Percentiles rank a stretch among this genome's conserved stretches.
phyloP scores from a whole-genome alignment of 1,139 yeast genomes.

The Lodderomyces theae region DNA sequence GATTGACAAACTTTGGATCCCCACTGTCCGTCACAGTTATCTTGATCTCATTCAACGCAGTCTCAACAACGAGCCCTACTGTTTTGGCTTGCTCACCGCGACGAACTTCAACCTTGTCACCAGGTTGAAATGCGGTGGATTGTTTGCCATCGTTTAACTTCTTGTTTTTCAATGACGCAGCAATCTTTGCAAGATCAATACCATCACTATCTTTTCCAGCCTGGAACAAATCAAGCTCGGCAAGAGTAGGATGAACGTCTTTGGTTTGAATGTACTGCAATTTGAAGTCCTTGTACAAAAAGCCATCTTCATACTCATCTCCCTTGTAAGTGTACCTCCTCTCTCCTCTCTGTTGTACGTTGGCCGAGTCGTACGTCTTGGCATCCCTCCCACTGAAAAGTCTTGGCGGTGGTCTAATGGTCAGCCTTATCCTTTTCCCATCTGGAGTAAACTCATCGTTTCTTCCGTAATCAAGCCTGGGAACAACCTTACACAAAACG shows the following conservation, averaged over 20 bases:
- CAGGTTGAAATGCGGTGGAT: slow-evolving; percentile 71
- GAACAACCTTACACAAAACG: slow-evolving; percentile 87
- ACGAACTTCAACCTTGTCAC: slow-evolving; percentile 88
- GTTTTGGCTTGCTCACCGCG: slow-evolving; percentile 94
- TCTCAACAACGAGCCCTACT: slow-evolving; percentile 71
- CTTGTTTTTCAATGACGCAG: slow-evolving; percentile 74
- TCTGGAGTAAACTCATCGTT: slow-evolving; percentile 56
- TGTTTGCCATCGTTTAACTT: slow-evolving; percentile 28
- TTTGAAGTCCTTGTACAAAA: slow-evolving; percentile 79
- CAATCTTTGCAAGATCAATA: slow-evolving; percentile 79
- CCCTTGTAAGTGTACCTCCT: slow-evolving; percentile 73
- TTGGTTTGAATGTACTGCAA: slow-evolving; percentile 79
- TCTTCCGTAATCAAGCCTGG: slow-evolving; percentile 88
- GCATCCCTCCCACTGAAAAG: slow-evolving; percentile 75
- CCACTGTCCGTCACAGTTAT: slow-evolving; percentile 55
- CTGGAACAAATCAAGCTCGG: slow-evolving; percentile 83
- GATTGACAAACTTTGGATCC: slow-evolving; percentile 47
- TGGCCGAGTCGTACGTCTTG: slow-evolving; percentile 50
- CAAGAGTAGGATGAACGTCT: slow-evolving; percentile 82
- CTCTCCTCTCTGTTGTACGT: slow-evolving; percentile 71
- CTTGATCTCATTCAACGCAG: slow-evolving; percentile 62
- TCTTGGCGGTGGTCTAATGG: slow-evolving; percentile 79
- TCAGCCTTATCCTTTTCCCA: slow-evolving; percentile 51
- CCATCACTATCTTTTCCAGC: slow-evolving; percentile 66
- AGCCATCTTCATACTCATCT: slow-evolving; percentile 90